Conservation (phyloP, 768 basidiomycete genomes). For the Suillus placidus region DNA sequence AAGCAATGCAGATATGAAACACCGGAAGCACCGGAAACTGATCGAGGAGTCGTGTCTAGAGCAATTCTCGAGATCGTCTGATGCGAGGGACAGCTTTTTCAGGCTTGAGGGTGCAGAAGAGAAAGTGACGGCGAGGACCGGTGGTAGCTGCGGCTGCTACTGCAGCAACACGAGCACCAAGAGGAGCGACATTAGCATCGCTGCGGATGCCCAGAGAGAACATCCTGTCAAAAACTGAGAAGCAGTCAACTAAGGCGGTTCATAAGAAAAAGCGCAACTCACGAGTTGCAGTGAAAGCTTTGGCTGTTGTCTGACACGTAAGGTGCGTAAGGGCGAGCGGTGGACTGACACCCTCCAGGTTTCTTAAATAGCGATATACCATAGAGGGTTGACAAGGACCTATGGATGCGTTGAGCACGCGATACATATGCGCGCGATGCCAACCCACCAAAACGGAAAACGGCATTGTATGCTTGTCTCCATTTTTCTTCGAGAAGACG, state of each 20-base stretch:
- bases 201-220: slow-evolving; percentile 82
- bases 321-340: slow-evolving; percentile 86
- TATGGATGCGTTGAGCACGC: slow-evolving; percentile 25
- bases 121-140: slow-evolving; percentile 81
- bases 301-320: slow-evolving; percentile 86
- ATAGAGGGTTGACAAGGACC: slow-evolving; percentile 89
- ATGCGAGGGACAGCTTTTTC: slow-evolving; percentile 51
- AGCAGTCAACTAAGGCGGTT: slow-evolving; percentile 6
- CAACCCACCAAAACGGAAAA: slow-evolving; percentile 77
- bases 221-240: slow-evolving; percentile 84
- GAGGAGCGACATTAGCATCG: slow-evolving; percentile 60
- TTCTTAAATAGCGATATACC: slow-evolving; percentile 90
- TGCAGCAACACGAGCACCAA: slow-evolving; percentile 52
- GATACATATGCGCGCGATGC: not conserved
- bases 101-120: slow-evolving; percentile 76
- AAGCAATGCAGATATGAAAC: not conserved
- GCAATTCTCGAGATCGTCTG: slow-evolving; percentile 45
- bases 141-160: slow-evolving; percentile 65
- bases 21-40: not conserved
- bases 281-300: slow-evolving; percentile 87
- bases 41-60: slow-evolving; percentile 15
- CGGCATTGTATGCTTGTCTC: slow-evolving; percentile 83
- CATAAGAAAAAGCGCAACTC: slow-evolving; percentile 28
- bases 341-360: slow-evolving; percentile 89
- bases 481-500: slow-evolving; percentile 90